Evolutionary conservation across 176 grass and related monocot genomes (phyloP), one percentile per base, ranked within the genome.

Genomic region (Leersia perrieri): DNA sequence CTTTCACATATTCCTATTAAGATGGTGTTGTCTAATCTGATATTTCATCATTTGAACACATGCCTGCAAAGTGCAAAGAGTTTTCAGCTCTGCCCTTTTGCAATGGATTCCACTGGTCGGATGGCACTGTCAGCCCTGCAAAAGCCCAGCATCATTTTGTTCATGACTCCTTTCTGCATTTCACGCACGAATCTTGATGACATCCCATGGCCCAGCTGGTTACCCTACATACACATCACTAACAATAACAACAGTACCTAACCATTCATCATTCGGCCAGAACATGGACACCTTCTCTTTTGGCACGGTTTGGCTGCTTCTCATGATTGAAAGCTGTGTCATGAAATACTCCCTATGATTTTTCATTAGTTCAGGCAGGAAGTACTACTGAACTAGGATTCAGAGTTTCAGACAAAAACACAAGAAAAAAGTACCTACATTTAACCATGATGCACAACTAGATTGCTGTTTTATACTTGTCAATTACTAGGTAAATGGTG

Each of bases 221-320:
- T 58, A 9, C 53, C 53, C n/a, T 57, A 57, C 51, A 58, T 8
- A 57, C 22, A 23, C 53, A 57, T 4, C 7, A 38, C 3, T 7
- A 23, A 58, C 53, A 25, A 14, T 58, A 58, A 25, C 12, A 60
- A 20, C 35, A 60, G 63, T 25, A 33, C 63, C 13, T 23, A 69
- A 29, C 33, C 49, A 47, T 27, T 84, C 82, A 76, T 84, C 74
- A 63, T 78, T 63, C 3, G 51, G 51, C 35, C 27, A 69, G 28
- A 73, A 64, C 67, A 70, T 70, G 38, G 22, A 74, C 41, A 65
- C 31, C 41, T 22, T 25, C 31, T 66, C 61, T 66, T 66, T 66
- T 66, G 62, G 62, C 62, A 67, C 70, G 40, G 60, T 23, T 20
- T 27, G 70, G 31, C 70, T 49, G 41, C 80, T 15, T 26, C 35